Percentiles rank a stretch among this genome's conserved stretches.
Conservation (phyloP, 805 yeast genomes). For the Saccharomyces mikatae region DNA sequence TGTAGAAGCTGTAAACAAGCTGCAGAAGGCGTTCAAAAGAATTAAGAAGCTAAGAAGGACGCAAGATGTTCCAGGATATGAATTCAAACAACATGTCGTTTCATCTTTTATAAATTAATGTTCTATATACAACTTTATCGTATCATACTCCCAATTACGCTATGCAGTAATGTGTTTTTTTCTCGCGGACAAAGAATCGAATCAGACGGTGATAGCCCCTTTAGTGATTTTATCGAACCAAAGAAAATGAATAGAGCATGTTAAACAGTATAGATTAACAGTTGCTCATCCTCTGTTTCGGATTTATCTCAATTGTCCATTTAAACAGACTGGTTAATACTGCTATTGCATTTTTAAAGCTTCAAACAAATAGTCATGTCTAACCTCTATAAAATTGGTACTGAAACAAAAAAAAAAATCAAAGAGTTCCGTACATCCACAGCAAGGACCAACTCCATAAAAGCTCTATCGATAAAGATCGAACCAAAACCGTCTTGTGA, state of each 20-base stretch:
- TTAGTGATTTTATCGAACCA: not conserved
- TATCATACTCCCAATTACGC: not conserved
- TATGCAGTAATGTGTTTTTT: not conserved
- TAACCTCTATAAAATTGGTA: slow-evolving; percentile 53
- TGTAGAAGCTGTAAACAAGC: not conserved
- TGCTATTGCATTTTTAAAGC: not conserved
- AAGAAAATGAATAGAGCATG: not conserved
- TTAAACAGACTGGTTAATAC: not conserved
- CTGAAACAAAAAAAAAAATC: slow-evolving; percentile 50
- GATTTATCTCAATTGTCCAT: not conserved
- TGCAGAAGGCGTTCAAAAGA: not conserved
- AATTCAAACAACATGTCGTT: not conserved
- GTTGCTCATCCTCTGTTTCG: not conserved
- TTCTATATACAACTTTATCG: not conserved
- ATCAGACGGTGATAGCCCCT: not conserved
- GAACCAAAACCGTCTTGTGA: slow-evolving; percentile 28
- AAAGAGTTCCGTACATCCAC: slow-evolving; percentile 69
- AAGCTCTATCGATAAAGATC: slow-evolving; percentile 44
- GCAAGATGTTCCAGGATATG: not conserved
- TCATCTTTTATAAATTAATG: not conserved
- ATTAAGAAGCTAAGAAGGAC: not conserved
- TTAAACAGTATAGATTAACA: too few relatives aligned
- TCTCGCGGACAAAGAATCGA: not conserved
- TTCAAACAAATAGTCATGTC: slow-evolving; percentile 25
- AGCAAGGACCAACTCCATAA: slow-evolving; percentile 51